These are phyloP conservation scores for Salinomyces thailandicus DNA, from an alignment of 2,329 filamentous ascomycete species.

Conservation along the genomic window DNA sequence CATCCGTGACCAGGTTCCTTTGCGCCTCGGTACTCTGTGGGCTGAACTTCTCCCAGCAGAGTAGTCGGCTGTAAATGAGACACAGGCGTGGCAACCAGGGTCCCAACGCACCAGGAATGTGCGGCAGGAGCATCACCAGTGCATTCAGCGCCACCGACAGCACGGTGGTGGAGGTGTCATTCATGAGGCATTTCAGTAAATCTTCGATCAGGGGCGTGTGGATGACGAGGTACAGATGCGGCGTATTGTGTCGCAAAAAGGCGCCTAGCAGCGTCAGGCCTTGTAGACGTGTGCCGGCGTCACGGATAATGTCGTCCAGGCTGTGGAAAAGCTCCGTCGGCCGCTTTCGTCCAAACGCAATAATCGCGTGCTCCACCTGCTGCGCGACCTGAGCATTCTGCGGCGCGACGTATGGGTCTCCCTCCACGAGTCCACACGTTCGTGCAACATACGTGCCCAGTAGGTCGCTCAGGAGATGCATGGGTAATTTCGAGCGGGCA, in stretches of 20 bases:
- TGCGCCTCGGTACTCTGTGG: conserved; percentile 25
- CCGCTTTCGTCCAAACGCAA: conserved; percentile 53
- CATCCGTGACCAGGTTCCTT: conserved; percentile 25
- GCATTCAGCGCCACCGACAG: conserved; percentile 65
- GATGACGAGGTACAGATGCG: conserved; percentile 63
- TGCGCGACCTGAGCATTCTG: conserved; percentile 38
- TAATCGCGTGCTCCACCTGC: conserved; percentile 43
- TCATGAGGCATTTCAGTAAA: conserved; percentile 62
- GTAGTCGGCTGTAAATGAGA: conserved; percentile 66
- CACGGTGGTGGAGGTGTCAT: conserved; percentile 65
- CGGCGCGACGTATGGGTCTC: conserved; percentile 27
- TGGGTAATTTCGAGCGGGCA: conserved; percentile 39
- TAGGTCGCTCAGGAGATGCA: conserved; percentile 48
- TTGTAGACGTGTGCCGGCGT: conserved; percentile 52
- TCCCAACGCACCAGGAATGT: conserved; percentile 63
- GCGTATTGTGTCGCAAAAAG: conserved; percentile 66
- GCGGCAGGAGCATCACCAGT: conserved; percentile 71
- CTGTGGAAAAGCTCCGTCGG: conserved; percentile 60
- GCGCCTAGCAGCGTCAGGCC: conserved; percentile 58
- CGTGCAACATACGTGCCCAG: conserved; percentile 34
- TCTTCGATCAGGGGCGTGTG: conserved; percentile 63
- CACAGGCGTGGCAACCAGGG: conserved; percentile 62
- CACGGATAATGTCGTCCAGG: conserved; percentile 56
- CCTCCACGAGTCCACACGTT: conserved; percentile 29
- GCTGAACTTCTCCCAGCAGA: conserved; percentile 63